Conservation (phyloP, 139 green algal genomes). For the Volvox africanus region DNA sequence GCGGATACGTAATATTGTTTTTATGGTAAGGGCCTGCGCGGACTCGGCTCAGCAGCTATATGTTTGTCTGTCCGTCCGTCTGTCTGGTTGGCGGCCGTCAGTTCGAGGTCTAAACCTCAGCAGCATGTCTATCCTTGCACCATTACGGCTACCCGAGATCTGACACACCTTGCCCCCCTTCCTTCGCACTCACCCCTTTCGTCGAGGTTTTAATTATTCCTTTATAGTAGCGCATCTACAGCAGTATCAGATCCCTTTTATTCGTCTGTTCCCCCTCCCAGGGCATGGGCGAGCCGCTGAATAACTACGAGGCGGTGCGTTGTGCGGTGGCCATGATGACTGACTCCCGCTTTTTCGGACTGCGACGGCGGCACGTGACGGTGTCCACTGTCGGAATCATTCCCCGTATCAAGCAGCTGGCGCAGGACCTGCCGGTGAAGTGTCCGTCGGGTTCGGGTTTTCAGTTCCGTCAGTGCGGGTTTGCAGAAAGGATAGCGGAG, state of each 20-base stretch:
- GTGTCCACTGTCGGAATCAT: constrained; percentile 94
- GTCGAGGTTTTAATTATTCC: too few relatives aligned
- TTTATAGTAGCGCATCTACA: too few relatives aligned
- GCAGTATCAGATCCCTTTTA: too few relatives aligned
- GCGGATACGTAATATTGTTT: constrained; percentile 93
- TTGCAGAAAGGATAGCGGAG: too few relatives aligned
- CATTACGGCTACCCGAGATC: too few relatives aligned
- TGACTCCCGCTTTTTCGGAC: constrained; percentile 75
- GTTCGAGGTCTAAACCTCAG: too few relatives aligned
- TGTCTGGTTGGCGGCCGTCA: too few relatives aligned
- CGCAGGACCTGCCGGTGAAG: constrained; percentile 82
- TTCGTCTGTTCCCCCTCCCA: constrained; percentile 36
- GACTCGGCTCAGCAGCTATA: neutral
- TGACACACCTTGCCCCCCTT: too few relatives aligned
- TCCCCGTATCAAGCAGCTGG: constrained; percentile 80
- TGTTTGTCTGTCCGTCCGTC: too few relatives aligned
- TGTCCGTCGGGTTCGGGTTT: neutral
- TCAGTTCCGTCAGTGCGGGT: too few relatives aligned
- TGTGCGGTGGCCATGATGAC: constrained; percentile 83
- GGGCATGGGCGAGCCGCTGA: constrained; percentile 97
- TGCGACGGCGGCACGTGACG: constrained; percentile 85
- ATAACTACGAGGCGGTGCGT: constrained; percentile 94
- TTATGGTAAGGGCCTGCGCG: constrained; percentile 83
- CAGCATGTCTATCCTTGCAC: too few relatives aligned
- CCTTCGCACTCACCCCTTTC: too few relatives aligned